A percentile compares a stretch with the other conserved stretches of the same genome.
phyloP scores from a whole-genome alignment of 345 rosid species.

The Euphorbia lathyris region DNA sequence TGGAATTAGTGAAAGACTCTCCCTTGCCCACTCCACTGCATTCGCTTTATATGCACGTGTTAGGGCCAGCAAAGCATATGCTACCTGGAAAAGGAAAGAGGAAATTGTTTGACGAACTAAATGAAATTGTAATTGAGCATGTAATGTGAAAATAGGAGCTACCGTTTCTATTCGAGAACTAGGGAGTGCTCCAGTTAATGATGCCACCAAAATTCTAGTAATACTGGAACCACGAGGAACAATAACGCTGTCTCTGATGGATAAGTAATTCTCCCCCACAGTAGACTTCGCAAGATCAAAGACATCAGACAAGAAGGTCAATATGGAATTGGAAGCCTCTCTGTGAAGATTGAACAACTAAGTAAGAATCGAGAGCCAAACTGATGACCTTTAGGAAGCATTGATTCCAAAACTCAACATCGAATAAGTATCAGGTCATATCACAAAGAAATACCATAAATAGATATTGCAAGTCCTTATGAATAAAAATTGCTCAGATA shows the following conservation, averaged over 20 bases:
- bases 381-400: not conserved
- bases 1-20: conserved; percentile 67
- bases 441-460: not conserved
- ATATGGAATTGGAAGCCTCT: conserved; percentile 90
- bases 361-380: not conserved
- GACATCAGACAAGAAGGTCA: conserved; percentile 83
- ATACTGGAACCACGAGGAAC: conserved; percentile 83
- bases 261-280: conserved; percentile 57
- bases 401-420: not conserved
- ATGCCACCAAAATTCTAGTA: conserved; percentile 77
- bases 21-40: conserved; percentile 81
- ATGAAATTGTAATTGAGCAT: not conserved
- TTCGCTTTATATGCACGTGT: conserved; percentile 58
- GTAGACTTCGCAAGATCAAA: conserved; percentile 76
- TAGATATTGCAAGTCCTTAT: not conserved
- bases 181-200: conserved; percentile 95
- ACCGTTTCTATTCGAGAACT: conserved; percentile 91
- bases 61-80: conserved; percentile 69
- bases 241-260: conserved; percentile 61
- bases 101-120: not conserved
- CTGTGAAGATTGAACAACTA: conserved; percentile 38
- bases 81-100: conserved; percentile 42
- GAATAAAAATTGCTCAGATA: not conserved
- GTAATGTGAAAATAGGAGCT: conserved; percentile 11
- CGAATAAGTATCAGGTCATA: not conserved